These are phyloP conservation scores for Phytophthora capsici DNA, from an alignment of 352 stramenopile genomes.

Conservation along the genomic window DNA sequence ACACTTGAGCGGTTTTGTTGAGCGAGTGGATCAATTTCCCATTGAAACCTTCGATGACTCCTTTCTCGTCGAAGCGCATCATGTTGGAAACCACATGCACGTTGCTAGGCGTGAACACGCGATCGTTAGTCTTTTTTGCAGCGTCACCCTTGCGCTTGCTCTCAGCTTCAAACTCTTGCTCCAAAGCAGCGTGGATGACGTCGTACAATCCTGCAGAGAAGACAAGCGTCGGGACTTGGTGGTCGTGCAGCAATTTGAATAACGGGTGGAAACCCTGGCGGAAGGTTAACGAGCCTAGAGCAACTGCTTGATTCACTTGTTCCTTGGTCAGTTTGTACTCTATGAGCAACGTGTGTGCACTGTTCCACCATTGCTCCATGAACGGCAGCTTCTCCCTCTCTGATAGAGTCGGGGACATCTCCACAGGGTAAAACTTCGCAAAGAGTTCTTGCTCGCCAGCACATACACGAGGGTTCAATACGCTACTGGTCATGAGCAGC, in stretches of 20 bases:
- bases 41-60: constrained; percentile 58
- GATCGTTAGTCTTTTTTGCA: not conserved
- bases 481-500: constrained; percentile 39
- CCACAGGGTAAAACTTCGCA: constrained; percentile 68
- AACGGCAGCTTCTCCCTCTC: constrained; percentile 70
- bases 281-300: constrained; percentile 45
- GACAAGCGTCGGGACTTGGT: constrained; percentile 62
- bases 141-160: constrained; percentile 11
- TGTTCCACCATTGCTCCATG: constrained; percentile 71
- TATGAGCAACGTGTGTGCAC: constrained; percentile 50
- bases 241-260: constrained; percentile 42
- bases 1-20: constrained; percentile 81
- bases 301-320: constrained; percentile 48
- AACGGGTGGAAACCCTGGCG: constrained; percentile 56
- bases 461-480: constrained; percentile 32
- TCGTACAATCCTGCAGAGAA: constrained; percentile 70
- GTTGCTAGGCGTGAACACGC: constrained; percentile 43
- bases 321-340: constrained; percentile 53
- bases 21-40: constrained; percentile 74
- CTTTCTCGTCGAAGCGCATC: constrained; percentile 66
- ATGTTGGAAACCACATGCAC: constrained; percentile 83
- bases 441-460: constrained; percentile 56
- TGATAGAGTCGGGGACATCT: constrained; percentile 63
- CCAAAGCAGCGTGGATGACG: constrained; percentile 57
- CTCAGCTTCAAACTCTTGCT: constrained; percentile 47